Conservation (phyloP, 371 early-diverging fungal species). For the Lichtheimia hyalospora region DNA sequence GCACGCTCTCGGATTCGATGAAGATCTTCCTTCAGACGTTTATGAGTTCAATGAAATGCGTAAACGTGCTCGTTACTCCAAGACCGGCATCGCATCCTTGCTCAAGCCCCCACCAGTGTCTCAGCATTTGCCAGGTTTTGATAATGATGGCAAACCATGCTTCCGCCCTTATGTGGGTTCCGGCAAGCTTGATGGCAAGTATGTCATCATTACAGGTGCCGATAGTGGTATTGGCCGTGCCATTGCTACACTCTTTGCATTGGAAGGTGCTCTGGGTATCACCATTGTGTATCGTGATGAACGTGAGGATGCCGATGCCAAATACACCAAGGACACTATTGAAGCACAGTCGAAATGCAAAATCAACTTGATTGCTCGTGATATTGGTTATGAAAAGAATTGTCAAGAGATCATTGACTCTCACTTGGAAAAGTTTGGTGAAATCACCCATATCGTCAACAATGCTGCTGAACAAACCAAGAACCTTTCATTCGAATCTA, state of each 20-base stretch:
- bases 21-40: constrained; percentile 48
- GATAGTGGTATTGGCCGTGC: constrained; percentile 52
- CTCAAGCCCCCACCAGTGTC: constrained; percentile 51
- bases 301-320: constrained; percentile 48
- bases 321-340: constrained; percentile 45
- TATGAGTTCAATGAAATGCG: constrained; percentile 50
- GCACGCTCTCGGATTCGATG: constrained; percentile 44
- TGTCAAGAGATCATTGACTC: constrained; percentile 47
- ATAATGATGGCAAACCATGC: constrained; percentile 35
- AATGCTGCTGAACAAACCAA: constrained; percentile 65
- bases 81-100: constrained; percentile 44
- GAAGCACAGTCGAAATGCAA: constrained; percentile 45
- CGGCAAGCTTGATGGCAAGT: constrained; percentile 44
- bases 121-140: constrained; percentile 46
- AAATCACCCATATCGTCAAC: constrained; percentile 62
- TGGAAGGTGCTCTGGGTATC: constrained; percentile 49
- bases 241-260: constrained; percentile 46
- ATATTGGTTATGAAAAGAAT: constrained; percentile 44
- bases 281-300: constrained; percentile 54
- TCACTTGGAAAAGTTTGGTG: constrained; percentile 46
- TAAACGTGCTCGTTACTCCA: constrained; percentile 40
- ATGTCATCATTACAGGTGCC: constrained; percentile 49
- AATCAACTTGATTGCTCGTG: constrained; percentile 45
- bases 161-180: constrained; percentile 44
- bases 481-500: constrained; percentile 36